These are phyloP conservation scores for Neonectria hederae DNA, from an alignment of 2,329 filamentous ascomycete genomes.

Conservation along the genomic window DNA sequence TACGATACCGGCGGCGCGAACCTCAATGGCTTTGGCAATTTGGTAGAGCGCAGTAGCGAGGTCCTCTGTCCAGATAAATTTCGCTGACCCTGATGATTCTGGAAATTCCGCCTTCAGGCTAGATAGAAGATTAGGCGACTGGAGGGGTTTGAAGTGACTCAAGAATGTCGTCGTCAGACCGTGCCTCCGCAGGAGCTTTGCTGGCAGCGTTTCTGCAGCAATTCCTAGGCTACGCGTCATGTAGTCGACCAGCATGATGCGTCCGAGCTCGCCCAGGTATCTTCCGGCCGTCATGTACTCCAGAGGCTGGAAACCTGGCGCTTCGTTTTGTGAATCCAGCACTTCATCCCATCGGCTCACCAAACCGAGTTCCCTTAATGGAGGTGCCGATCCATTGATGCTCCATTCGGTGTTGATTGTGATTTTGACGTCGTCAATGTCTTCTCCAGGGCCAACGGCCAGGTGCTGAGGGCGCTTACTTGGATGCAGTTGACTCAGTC, in stretches of 20 bases:
- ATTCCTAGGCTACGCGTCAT: conserved; percentile 57
- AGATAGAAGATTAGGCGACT: conserved; percentile 53
- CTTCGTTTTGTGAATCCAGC: conserved; percentile 73
- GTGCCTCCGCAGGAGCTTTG: conserved; percentile 65
- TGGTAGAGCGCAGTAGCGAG: conserved; percentile 68
- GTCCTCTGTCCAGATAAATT: conserved; percentile 70
- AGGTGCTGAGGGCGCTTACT: conserved; percentile 67
- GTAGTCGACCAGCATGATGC: conserved; percentile 75
- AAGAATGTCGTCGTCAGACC: conserved; percentile 77
- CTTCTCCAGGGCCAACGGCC: conserved; percentile 57
- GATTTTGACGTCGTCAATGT: conserved; percentile 66
- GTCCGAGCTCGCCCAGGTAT: conserved; percentile 80
- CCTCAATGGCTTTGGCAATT: conserved; percentile 76
- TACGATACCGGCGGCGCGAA: conserved; percentile 77
- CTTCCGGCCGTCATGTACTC: conserved; percentile 87
- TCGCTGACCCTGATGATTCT: conserved; percentile 50
- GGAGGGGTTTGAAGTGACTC: conserved; percentile 71
- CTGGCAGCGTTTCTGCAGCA: conserved; percentile 59
- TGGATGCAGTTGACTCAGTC: conserved; percentile 67
- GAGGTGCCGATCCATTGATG: conserved; percentile 77
- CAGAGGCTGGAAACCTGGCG: conserved; percentile 80
- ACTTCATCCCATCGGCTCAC: conserved; percentile 76
- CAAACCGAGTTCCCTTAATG: conserved; percentile 69
- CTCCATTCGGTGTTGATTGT: conserved; percentile 88
- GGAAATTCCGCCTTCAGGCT: conserved; percentile 66